These are phyloP conservation scores for Puccinellia tenuiflora DNA, from an alignment of 176 grass and related monocot species.

Conservation along the genomic window DNA sequence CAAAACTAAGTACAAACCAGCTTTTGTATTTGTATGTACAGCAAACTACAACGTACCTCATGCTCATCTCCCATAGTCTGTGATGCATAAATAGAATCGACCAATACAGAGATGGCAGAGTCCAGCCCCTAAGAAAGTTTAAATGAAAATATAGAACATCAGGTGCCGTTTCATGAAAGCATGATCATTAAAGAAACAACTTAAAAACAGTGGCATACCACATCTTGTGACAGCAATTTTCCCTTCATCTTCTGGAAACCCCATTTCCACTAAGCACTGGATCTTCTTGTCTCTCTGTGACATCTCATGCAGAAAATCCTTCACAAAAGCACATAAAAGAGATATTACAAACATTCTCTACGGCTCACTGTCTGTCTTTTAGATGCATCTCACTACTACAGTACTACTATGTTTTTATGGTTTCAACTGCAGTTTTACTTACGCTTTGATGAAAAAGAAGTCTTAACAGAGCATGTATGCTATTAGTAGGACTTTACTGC, in stretches of 20 bases:
- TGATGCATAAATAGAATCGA: slow-evolving; percentile 71
- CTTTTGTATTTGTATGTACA: background rate
- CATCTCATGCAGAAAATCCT: slow-evolving; percentile 65
- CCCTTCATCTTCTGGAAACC: slow-evolving; percentile 57
- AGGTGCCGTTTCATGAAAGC: background rate
- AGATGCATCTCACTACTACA: too few species aligned
- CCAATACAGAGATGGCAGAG: slow-evolving; percentile 42
- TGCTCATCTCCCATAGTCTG: slow-evolving; percentile 28
- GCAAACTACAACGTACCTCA: slow-evolving; percentile 31
- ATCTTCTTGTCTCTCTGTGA: slow-evolving; percentile 49
- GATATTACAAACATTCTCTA: background rate
- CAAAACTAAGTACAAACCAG: background rate
- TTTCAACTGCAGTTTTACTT: background rate
- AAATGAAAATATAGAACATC: slow-evolving; percentile 10
- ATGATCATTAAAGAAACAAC: background rate
- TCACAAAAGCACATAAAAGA: background rate
- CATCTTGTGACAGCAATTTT: slow-evolving; percentile 65
- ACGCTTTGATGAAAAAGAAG: background rate
- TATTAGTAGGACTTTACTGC: background rate
- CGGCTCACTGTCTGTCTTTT: too few species aligned
- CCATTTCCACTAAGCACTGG: slow-evolving; percentile 50
- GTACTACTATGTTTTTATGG: too few species aligned
- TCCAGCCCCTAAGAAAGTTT: slow-evolving; percentile 50
- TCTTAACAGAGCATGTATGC: background rate
- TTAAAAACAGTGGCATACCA: slow-evolving; percentile 40